phyloP scores from a whole-genome alignment of 179 eudicot genomes.

The Amaranthus tricolor region DNA sequence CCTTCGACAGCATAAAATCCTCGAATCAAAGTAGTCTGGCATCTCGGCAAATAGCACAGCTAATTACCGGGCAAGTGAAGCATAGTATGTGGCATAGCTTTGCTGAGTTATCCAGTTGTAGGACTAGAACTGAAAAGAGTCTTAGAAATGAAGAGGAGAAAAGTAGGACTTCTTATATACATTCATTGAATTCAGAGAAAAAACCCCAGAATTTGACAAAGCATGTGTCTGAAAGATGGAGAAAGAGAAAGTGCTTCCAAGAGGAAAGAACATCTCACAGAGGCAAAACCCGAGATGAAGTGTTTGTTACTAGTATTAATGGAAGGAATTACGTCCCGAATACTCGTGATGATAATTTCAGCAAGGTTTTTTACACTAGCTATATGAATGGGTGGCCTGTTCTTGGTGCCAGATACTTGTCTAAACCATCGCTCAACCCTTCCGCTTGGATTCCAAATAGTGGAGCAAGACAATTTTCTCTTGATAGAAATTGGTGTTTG shows the following conservation, averaged over 20 bases:
- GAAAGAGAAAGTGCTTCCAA: conserved; percentile 8
- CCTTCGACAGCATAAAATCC: background rate
- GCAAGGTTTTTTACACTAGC: too few relatives aligned
- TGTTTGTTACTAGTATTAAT: background rate
- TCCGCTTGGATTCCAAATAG: conserved; percentile 35
- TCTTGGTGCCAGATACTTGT: conserved; percentile 28
- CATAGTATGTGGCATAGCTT: conserved; percentile 32
- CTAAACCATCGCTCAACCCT: conserved; percentile 22
- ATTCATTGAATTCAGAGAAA: conserved; percentile 10
- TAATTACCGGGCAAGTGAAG: conserved; percentile 29
- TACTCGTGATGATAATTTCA: background rate
- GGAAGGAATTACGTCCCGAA: background rate
- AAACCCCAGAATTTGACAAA: conserved; percentile 2
- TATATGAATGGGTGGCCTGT: background rate
- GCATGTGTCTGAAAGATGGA: conserved; percentile 13
- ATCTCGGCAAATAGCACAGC: conserved; percentile 23
- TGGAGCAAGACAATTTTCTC: conserved; percentile 21
- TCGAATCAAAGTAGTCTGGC: background rate
- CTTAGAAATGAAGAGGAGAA: conserved; percentile 4
- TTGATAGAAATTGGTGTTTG: conserved; percentile 31
- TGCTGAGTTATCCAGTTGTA: conserved; percentile 12
- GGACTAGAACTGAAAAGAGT: conserved; percentile 12
- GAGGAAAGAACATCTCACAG: background rate
- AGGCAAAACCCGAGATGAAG: conserved; percentile 13
- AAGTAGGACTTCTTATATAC: conserved; percentile 6